Percentiles rank a stretch among this genome's conserved stretches.
phyloP scores from a whole-genome alignment of 2,329 filamentous ascomycete species.

The Talaromyces sp. region DNA sequence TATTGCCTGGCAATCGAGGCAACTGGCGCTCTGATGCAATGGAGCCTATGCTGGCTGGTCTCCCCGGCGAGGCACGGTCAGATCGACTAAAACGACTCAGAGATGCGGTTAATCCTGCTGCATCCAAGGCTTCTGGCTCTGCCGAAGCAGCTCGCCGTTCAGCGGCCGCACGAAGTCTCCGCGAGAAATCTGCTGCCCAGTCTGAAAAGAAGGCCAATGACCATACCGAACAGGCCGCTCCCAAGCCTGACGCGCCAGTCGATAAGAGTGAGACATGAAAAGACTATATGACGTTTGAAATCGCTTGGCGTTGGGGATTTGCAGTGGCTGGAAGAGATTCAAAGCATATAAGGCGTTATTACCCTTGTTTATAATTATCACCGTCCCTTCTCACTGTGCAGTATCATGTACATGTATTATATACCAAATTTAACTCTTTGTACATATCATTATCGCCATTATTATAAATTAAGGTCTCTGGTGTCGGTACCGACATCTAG shows the following conservation, averaged over 20 bases:
- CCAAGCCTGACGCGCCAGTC: background rate
- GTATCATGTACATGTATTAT: background rate
- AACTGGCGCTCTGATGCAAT: constrained; percentile 43
- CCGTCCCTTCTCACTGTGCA: constrained; percentile 8
- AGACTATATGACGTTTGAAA: background rate
- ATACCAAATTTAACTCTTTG: background rate
- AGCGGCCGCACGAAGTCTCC: background rate
- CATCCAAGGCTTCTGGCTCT: constrained; percentile 12
- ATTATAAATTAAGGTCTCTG: background rate
- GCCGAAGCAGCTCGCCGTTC: constrained; percentile 11
- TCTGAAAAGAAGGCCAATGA: background rate
- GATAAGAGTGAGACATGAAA: background rate
- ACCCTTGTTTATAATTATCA: background rate
- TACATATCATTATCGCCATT: background rate
- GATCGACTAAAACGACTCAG: constrained; percentile 34
- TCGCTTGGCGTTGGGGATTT: background rate
- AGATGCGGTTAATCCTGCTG: constrained; percentile 24
- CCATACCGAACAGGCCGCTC: background rate
- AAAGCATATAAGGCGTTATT: background rate
- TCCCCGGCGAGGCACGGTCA: constrained; percentile 34
- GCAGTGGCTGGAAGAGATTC: background rate
- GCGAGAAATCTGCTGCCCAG: background rate
- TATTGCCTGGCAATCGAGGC: constrained; percentile 21
- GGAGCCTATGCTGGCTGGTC: constrained; percentile 35
- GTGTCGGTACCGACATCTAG: no score